Conservation (phyloP, 163 green algal species). For the Chloromonas sp. region DNA sequence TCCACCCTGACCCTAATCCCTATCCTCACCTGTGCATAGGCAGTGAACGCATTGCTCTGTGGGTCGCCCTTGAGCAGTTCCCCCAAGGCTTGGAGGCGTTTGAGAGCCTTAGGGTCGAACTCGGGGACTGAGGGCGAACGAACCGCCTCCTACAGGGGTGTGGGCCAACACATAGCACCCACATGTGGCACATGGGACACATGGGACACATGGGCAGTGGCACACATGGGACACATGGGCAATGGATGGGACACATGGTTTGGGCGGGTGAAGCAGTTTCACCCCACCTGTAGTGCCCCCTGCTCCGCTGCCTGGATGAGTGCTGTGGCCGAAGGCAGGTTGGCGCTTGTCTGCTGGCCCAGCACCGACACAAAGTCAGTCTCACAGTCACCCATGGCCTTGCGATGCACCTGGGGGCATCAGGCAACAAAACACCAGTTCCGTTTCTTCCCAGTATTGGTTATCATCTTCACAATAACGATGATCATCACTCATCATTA, state of each 20-base stretch:
- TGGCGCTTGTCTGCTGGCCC: conserved; percentile 9
- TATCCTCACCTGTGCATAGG: not conserved
- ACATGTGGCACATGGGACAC: no score
- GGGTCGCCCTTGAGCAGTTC: not conserved
- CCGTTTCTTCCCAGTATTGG: no score
- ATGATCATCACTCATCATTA: no score
- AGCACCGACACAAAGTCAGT: conserved; percentile 33
- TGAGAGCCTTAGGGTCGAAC: not conserved
- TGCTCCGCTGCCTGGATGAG: not conserved
- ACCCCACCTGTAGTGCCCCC: not conserved
- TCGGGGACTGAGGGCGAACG: not conserved
- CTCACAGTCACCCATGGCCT: conserved; percentile 36
- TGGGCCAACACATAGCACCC: no score
- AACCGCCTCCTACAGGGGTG: no score
- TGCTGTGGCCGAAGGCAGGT: not conserved
- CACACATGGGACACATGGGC: no score
- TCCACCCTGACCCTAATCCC: no score
- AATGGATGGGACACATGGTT: no score
- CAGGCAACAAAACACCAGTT: no score
- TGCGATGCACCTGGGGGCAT: conserved; percentile 19
- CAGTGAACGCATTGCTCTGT: not conserved
- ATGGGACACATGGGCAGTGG: no score
- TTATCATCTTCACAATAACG: no score
- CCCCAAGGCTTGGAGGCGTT: not conserved
- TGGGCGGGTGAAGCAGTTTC: no score